Conservation (phyloP, 208 protist genomes). For the Leishmania guyanensis region DNA sequence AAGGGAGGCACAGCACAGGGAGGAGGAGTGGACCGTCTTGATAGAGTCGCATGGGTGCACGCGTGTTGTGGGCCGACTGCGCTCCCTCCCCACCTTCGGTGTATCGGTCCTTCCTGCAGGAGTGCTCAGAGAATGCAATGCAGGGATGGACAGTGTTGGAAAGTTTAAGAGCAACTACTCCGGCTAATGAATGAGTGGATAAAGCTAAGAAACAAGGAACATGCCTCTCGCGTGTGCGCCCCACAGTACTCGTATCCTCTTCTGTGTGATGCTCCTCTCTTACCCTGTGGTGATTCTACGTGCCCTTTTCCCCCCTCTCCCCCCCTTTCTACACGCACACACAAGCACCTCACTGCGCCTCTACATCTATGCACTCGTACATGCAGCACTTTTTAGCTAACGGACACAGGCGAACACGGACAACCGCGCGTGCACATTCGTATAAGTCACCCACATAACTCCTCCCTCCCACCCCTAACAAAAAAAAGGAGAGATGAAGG, state of each 20-base stretch:
- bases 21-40: neutral
- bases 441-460: slow-evolving; percentile 1
- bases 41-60: neutral
- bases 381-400: neutral
- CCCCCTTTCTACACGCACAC: neutral
- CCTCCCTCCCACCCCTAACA: no score
- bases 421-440: neutral
- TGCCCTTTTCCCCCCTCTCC: neutral
- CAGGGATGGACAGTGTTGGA: neutral
- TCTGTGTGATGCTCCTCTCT: neutral
- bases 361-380: neutral
- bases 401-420: neutral
- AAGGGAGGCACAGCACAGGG: neutral
- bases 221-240: neutral
- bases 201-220: neutral
- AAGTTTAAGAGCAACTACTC: neutral
- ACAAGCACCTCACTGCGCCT: neutral
- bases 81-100: neutral
- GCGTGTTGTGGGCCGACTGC: neutral
- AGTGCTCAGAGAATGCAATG: neutral
- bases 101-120: neutral
- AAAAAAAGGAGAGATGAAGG: neutral
- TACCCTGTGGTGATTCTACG: neutral
- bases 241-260: neutral
- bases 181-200: neutral